Evolutionary conservation across 2,329 filamentous ascomycete species (phyloP).

Genomic region (Fusarium setosum): DNA sequence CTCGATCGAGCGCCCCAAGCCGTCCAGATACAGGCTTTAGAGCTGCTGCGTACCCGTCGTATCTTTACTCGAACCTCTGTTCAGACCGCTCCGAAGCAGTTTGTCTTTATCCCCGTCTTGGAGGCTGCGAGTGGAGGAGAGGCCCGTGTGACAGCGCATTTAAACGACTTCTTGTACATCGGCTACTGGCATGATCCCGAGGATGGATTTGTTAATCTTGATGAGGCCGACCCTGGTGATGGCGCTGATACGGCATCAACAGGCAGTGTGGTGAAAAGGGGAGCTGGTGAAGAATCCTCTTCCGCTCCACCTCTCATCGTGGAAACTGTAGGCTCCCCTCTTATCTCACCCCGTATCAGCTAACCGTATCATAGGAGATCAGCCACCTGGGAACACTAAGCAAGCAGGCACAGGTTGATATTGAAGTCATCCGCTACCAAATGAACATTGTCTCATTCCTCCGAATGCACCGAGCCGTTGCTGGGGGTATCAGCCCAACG

Average conservation of each 20-base stretch:
- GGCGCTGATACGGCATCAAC: slow-evolving; percentile 51
- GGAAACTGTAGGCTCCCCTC: slow-evolving; percentile 52
- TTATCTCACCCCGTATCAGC: background rate
- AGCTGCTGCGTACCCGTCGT: slow-evolving; percentile 83
- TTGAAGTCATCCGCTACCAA: slow-evolving; percentile 85
- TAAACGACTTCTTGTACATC: slow-evolving; percentile 88
- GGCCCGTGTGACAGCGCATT: slow-evolving; percentile 64
- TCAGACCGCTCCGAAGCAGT: slow-evolving; percentile 79
- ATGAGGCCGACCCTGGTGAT: slow-evolving; percentile 62
- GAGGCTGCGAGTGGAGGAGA: slow-evolving; percentile 58
- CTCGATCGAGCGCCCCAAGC: slow-evolving; percentile 78
- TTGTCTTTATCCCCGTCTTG: slow-evolving; percentile 84
- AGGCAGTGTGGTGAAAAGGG: slow-evolving; percentile 59
- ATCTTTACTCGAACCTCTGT: slow-evolving; percentile 81
- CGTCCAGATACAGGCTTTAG: slow-evolving; percentile 83
- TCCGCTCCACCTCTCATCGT: slow-evolving; percentile 51
- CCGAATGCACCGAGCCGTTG: slow-evolving; percentile 86
- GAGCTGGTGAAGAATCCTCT: slow-evolving; percentile 32
- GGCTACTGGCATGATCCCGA: slow-evolving; percentile 83
- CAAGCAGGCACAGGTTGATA: slow-evolving; percentile 70
- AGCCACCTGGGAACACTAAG: slow-evolving; percentile 69
- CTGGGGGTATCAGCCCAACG: slow-evolving; percentile 78
- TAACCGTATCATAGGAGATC: slow-evolving; percentile 60
- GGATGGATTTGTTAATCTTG: slow-evolving; percentile 80
- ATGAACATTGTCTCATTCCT: slow-evolving; percentile 91